Base-by-base conservation (phyloP, 306 rosid genomes). In the Quercus variabilis region DNA sequence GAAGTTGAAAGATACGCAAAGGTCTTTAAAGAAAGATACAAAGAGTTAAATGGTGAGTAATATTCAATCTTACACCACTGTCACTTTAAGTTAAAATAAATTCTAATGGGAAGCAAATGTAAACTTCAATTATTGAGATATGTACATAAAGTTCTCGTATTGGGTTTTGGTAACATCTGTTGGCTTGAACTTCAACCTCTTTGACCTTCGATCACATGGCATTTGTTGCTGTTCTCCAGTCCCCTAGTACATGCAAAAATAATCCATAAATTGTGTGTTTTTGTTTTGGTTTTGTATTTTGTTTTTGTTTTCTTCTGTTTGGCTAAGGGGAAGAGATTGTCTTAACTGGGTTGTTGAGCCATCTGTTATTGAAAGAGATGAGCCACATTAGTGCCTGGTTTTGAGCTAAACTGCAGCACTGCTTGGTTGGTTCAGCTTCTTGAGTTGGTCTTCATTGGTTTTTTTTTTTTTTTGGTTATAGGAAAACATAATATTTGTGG, bases 1-100 rank as follows among this genome's bases (percentile, higher is more conserved):
- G 99, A 95, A 83, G 99, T 95, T 79, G 99, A 93, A 85, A 90
- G 98, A 93, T 95, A 95, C 33, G 91, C 99, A 7, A 84, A 83
- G 80, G 98, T 83, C 76, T 95, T 95, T 81, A 93, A 87, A 69
- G 96, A 95, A 80, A 89, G 99, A 88, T 95, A 91, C 89, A 95
- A 90, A 86, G 99, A 93, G 77, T 85, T 95, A 69, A 95, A 90
- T 85, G 99, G 99, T 93, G 83, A 79, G 91, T 83, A 74, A 46
- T 52, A 30, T 21, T 60, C 64, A 51, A 51, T 74, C n/a, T 23
- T 54, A 14, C 33, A 1, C 17, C 25, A n/a, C 49, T 28, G 74
- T 62, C 33, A 5, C 23, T 31, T 73, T 71, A 49, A 60, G 38
- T 31, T 56, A 30, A 51, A 54, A n/a, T 28, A 17, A 41, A 46